phyloP scores from a whole-genome alignment of 2,329 filamentous ascomycete species.

The Fusarium chuoi region DNA sequence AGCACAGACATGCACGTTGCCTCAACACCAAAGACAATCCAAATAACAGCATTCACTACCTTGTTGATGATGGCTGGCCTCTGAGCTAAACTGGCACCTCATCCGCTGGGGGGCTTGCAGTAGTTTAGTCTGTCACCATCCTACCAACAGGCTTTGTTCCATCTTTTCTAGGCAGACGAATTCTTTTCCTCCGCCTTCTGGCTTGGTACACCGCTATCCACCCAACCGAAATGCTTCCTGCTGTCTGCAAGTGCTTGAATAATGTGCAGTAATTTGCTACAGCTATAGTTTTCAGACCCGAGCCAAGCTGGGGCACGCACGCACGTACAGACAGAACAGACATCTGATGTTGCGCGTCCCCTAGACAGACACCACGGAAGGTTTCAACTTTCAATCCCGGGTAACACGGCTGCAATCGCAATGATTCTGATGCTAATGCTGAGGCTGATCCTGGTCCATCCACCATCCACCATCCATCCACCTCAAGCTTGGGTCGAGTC shows the following conservation, averaged over 20 bases:
- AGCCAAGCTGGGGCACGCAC: background rate
- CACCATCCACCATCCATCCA: constrained; percentile 1
- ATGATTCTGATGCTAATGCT: background rate
- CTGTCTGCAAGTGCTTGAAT: constrained; percentile 2
- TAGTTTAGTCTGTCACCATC: constrained; percentile 20
- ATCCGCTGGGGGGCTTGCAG: constrained; percentile 35
- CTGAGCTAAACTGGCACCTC: constrained; percentile 1
- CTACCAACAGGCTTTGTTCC: background rate
- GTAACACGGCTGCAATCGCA: constrained; percentile 17
- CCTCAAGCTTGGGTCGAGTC: constrained; percentile 13
- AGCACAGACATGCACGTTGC: constrained; percentile 16
- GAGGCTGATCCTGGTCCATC: constrained; percentile 4
- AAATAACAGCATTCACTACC: background rate
- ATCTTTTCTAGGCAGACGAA: constrained; percentile 41
- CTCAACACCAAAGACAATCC: constrained; percentile 18
- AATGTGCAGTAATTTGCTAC: constrained; percentile 18
- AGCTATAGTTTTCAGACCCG: background rate
- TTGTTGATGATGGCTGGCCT: constrained; percentile 2
- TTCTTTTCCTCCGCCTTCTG: constrained; percentile 23
- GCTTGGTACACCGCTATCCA: constrained; percentile 9
- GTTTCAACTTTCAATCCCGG: constrained; percentile 11
- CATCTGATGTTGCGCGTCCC: constrained; percentile 31
- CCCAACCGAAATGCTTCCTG: background rate
- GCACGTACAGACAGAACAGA: background rate
- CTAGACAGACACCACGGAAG: background rate